These are phyloP conservation scores for Kickxella alabastrina DNA, from an alignment of 192 early-diverging fungal genomes.

Conservation along the genomic window DNA sequence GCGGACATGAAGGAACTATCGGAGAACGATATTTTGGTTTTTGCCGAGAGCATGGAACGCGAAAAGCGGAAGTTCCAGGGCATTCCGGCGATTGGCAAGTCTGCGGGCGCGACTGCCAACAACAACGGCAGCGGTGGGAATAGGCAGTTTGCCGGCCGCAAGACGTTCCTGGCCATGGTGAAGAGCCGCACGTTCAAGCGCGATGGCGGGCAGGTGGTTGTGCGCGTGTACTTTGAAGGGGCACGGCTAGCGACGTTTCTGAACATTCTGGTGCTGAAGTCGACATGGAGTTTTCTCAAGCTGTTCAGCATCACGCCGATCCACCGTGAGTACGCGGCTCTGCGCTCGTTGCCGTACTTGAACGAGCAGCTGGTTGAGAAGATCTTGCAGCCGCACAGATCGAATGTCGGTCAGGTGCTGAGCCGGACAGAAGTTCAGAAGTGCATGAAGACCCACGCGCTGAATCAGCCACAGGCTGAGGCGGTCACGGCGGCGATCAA, in stretches of 20 bases:
- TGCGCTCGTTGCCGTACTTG: constrained; percentile 59
- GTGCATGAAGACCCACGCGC: constrained; percentile 60
- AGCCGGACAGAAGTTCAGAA: constrained; percentile 32
- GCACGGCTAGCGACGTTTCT: constrained; percentile 10
- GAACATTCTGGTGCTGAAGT: constrained; percentile 31
- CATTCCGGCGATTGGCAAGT: constrained; percentile 3
- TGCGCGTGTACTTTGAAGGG: constrained; percentile 27
- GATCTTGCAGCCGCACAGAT: constrained; percentile 58
- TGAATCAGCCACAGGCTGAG: constrained; percentile 90
- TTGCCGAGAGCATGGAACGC: constrained; percentile 42
- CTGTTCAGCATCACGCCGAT: constrained; percentile 67
- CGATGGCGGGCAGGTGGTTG: constrained; percentile 19
- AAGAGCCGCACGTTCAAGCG: constrained; percentile 23
- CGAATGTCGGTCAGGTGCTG: constrained; percentile 17
- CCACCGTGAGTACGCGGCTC: constrained; percentile 78
- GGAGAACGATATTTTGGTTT: constrained; percentile 62
- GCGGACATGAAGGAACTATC: constrained; percentile 46
- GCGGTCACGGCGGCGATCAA: constrained; percentile 69
- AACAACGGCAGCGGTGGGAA: background rate
- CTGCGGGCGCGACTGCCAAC: background rate
- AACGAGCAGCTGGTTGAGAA: constrained; percentile 57
- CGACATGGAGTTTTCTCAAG: constrained; percentile 41
- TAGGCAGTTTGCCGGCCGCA: constrained; percentile 12
- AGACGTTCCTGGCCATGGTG: constrained; percentile 43
- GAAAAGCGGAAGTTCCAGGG: constrained; percentile 24